Evolutionary conservation across 129 eudicot genomes (phyloP), one percentile per base, ranked within the genome.

Genomic region (Tagetes erecta): DNA sequence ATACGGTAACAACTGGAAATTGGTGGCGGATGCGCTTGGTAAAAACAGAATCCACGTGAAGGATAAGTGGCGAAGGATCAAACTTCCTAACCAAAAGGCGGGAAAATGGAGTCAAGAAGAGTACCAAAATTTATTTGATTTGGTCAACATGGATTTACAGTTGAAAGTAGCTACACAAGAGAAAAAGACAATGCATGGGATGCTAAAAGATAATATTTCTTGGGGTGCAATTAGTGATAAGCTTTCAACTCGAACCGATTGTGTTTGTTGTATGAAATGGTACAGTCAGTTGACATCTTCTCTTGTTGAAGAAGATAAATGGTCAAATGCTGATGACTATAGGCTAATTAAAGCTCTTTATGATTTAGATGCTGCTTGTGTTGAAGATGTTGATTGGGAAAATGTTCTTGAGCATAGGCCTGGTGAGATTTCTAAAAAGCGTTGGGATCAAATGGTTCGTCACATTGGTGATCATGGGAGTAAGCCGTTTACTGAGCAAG

Each of bases 351-450:
- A 58, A 64, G 88, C 69, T 6, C 92, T 91, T 75, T 81, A 39
- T 70, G 64, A 79, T 8, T 50, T 85, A 35, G 97, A 88, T 67
- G 88, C 90, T 31, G 56, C 51, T 73, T 91, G 96, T 78, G 73
- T 78, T 37, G 96, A 86, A 69, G 97, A 91, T 71, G 92, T 91
- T 44, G 89, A 91, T 59, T 88, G 97, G 97, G 92, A 91, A 71
- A 39, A 67, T 65, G 74, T 91, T 72, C 80, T 91, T 47, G 89
- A 84, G 3, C 83, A 81, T 39, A 51, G 92, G 71, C 31, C 88
- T 42, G 92, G 91, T 12, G 89, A 86, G 8, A 30, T 88, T 13
- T 88, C 91, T 44, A 65, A 53, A 10, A 85, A 75, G 79, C 82
- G 92, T 2, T 88, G 97, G 92, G 81, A 76, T 13, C 86, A 88